A percentile compares a stretch with the other conserved stretches of the same genome.
Conservation (phyloP, 257 asterid genomes). For the Nicotiana attenuata region DNA sequence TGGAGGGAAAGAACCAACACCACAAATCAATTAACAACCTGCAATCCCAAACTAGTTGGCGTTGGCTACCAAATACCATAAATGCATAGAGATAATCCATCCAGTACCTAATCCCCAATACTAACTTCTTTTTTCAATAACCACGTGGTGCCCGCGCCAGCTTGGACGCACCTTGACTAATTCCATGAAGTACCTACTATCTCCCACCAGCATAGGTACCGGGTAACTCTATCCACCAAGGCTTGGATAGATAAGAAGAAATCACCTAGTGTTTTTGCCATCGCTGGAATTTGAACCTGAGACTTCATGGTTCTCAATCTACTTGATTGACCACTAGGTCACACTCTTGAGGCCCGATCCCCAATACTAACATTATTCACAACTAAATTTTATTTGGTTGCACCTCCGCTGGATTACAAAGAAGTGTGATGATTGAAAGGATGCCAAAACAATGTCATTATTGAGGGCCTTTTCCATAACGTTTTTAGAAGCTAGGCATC, state of each 20-base stretch:
- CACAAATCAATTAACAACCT: not conserved
- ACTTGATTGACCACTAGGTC: too few species aligned
- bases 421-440: not conserved
- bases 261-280: too few species aligned
- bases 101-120: not conserved
- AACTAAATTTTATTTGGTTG: not conserved
- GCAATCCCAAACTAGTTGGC: constrained; percentile 3
- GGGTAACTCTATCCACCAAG: too few species aligned
- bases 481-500: not conserved
- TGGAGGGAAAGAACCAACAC: not conserved
- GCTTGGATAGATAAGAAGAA: too few species aligned
- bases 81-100: not conserved
- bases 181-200: too few species aligned
- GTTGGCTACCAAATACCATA: not conserved
- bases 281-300: too few species aligned
- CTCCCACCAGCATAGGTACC: too few species aligned
- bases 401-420: not conserved
- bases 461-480: not conserved
- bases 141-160: too few species aligned
- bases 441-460: not conserved
- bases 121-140: not conserved
- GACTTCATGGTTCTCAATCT: too few species aligned
- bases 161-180: too few species aligned
- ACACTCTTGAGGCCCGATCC: not conserved
- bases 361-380: not conserved